Conservation (phyloP, 345 rosid genomes). For the Camelina neglecta region DNA sequence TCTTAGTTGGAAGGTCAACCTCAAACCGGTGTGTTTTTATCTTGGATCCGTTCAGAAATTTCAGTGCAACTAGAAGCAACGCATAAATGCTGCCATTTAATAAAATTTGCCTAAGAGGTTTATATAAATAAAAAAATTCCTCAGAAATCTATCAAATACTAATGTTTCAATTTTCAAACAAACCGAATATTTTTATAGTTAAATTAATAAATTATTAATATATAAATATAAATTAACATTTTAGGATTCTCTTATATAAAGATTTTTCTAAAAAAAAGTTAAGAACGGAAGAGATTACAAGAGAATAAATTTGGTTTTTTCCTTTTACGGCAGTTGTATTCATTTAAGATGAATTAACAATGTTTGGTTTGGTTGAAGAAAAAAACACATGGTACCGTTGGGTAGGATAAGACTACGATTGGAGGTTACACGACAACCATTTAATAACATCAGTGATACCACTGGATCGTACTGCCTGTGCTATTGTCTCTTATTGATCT, state of each 20-base stretch:
- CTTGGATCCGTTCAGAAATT: neutral
- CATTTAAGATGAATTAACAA: neutral
- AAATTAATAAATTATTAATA: neutral
- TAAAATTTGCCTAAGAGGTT: neutral
- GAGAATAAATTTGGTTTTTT: neutral
- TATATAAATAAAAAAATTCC: too few species aligned
- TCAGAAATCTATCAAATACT: too few species aligned
- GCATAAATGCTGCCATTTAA: neutral
- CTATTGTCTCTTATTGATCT: neutral
- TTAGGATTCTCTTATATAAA: neutral
- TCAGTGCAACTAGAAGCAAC: neutral
- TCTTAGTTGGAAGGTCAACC: constrained; percentile 12
- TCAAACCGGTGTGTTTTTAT: neutral
- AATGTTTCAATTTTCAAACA: neutral
- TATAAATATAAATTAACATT: neutral
- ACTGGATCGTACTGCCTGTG: neutral
- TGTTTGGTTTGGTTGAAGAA: constrained; percentile 1
- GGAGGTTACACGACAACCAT: constrained; percentile 35
- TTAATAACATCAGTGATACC: neutral
- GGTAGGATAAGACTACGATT: constrained; percentile 37
- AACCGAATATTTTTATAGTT: neutral
- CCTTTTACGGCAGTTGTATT: neutral
- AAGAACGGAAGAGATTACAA: neutral
- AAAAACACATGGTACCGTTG: constrained; percentile 16
- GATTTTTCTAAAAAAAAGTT: neutral